Conservation (phyloP, 805 yeast genomes). For the Pichia cabralensis region DNA sequence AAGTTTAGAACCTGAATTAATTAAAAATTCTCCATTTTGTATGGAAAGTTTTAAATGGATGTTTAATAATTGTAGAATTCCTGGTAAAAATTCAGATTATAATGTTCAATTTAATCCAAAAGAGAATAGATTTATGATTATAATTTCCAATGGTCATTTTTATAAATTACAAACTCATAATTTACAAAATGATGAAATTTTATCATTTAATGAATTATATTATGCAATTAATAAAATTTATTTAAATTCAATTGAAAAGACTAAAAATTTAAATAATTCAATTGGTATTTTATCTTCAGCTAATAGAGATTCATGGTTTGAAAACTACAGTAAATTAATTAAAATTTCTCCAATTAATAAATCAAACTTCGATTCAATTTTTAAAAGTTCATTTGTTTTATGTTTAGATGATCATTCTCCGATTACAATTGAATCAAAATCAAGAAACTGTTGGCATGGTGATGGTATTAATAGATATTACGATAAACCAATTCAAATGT, state of each 20-base stretch:
- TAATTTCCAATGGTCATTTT: conserved; percentile 67
- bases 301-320: conserved; percentile 76
- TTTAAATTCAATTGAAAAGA: conserved; percentile 23
- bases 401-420: conserved; percentile 71
- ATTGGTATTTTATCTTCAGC: conserved; percentile 75
- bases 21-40: conserved; percentile 71
- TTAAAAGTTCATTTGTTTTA: conserved; percentile 69
- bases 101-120: conserved; percentile 36
- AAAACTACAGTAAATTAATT: conserved; percentile 45
- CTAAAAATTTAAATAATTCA: conserved; percentile 39
- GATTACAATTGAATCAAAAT: conserved; percentile 69
- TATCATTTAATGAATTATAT: conserved; percentile 40
- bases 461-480: conserved; percentile 86
- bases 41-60: conserved; percentile 87
- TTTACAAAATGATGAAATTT: conserved; percentile 28
- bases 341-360: conserved; percentile 48
- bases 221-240: conserved; percentile 50
- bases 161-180: conserved; percentile 64
- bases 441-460: conserved; percentile 91
- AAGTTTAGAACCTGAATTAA: conserved; percentile 71
- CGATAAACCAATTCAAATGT: conserved; percentile 85
- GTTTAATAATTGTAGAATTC: conserved; percentile 85
- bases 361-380: conserved; percentile 54
- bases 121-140: conserved; percentile 58
- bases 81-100: conserved; percentile 54